Evolutionary conservation across 345 rosid species (phyloP).

Genomic region (Conringia planisiliqua): DNA sequence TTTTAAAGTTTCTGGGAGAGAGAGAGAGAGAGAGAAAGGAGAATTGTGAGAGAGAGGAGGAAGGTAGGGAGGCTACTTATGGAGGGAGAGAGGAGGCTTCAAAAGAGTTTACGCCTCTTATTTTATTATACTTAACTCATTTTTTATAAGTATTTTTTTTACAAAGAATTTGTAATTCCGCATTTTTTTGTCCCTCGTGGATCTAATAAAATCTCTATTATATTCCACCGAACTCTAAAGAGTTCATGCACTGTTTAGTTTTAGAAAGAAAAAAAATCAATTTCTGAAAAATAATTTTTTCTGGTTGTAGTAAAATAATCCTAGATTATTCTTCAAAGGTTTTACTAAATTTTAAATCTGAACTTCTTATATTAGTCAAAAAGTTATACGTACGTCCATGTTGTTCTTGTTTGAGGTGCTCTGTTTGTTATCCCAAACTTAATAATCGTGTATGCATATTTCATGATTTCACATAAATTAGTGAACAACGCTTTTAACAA

Average conservation of each 20-base stretch:
- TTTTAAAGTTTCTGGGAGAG: not conserved
- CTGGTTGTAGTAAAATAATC: not conserved
- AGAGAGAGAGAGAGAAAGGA: constrained; percentile 14
- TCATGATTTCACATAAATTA: not conserved
- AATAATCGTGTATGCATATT: not conserved
- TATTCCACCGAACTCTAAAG: constrained; percentile 30
- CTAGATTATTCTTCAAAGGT: not conserved
- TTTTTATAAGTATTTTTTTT: not conserved
- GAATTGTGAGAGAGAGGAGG: constrained; percentile 16
- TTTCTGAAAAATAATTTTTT: not conserved
- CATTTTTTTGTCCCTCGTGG: not conserved
- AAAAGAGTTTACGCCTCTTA: constrained; percentile 16
- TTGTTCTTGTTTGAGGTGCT: not conserved
- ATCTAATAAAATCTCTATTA: constrained; percentile 3
- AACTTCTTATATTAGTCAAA: too few species aligned
- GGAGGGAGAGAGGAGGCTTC: constrained; percentile 16
- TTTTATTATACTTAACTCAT: not conserved
- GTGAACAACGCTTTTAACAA: not conserved
- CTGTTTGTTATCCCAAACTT: not conserved
- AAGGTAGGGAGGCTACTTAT: constrained; percentile 23
- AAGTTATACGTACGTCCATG: too few species aligned
- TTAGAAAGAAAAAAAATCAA: too few species aligned
- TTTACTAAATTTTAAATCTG: not conserved
- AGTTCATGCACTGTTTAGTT: not conserved
- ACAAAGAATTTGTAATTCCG: not conserved